Evolutionary conservation across 805 yeast species (phyloP).

Genomic region (Zygoascus tannicola): DNA sequence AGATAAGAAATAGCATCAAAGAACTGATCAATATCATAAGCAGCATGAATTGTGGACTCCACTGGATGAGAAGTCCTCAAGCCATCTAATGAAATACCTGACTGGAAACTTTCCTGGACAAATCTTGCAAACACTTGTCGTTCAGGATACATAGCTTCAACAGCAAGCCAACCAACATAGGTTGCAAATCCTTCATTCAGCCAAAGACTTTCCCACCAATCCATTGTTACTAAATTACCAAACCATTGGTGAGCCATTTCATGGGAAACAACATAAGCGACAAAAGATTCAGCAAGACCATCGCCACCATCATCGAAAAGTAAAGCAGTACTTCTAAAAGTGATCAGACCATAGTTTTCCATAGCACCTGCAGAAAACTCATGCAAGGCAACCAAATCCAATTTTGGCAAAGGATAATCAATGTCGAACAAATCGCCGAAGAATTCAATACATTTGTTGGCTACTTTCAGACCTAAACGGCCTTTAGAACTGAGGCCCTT

Average conservation of each 20-base stretch:
- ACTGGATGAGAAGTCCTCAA: slow-evolving; percentile 68
- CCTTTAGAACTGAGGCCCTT: slow-evolving; percentile 53
- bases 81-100: slow-evolving; percentile 66
- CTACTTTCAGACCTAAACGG: slow-evolving; percentile 51
- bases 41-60: slow-evolving; percentile 70
- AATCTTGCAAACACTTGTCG: slow-evolving; percentile 77
- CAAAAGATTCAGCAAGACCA: slow-evolving; percentile 53
- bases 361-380: slow-evolving; percentile 77
- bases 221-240: slow-evolving; percentile 82
- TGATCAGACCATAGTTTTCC: slow-evolving; percentile 87
- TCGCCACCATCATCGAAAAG: slow-evolving; percentile 64
- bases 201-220: slow-evolving; percentile 93
- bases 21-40: slow-evolving; percentile 70
- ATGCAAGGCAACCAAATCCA: slow-evolving; percentile 73
- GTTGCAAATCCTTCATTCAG: slow-evolving; percentile 87
- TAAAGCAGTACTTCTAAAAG: slow-evolving; percentile 52
- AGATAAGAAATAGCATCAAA: slow-evolving; percentile 75
- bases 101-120: slow-evolving; percentile 66
- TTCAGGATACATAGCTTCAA: slow-evolving; percentile 62
- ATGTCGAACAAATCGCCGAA: slow-evolving; percentile 59
- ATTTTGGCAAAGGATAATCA: slow-evolving; percentile 70
- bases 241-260: slow-evolving; percentile 91
- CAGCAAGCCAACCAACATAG: slow-evolving; percentile 67
- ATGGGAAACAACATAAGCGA: slow-evolving; percentile 75
- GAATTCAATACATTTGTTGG: slow-evolving; percentile 55